A percentile compares a stretch with the other conserved stretches of the same genome.
phyloP scores from a whole-genome alignment of 2,329 filamentous ascomycete genomes.

The Talaromyces sp. region DNA sequence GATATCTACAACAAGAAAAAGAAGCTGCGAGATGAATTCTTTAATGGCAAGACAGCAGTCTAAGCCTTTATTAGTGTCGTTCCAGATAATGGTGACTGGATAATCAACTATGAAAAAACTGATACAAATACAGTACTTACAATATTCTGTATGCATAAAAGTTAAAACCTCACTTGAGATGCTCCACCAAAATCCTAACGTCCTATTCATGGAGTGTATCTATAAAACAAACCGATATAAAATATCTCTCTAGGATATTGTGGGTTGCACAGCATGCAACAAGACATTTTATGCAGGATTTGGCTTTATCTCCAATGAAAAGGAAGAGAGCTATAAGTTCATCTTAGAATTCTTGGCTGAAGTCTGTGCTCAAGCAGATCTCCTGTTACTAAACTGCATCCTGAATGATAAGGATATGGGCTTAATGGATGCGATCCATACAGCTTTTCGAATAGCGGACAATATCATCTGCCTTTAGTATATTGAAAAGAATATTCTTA shows the following conservation, averaged over 20 bases:
- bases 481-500: neutral
- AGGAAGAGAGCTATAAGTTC: neutral
- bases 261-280: neutral
- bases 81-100: neutral
- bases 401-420: neutral
- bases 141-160: neutral
- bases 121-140: neutral
- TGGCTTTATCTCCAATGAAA: neutral
- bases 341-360: neutral
- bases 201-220: neutral
- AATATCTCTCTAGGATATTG: neutral
- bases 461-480: neutral
- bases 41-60: neutral
- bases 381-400: neutral
- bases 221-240: conserved; percentile 4
- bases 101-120: neutral
- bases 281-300: neutral
- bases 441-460: neutral
- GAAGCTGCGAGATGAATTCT: conserved; percentile 3
- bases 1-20: neutral
- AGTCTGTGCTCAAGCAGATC: neutral
- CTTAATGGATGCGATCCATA: neutral
- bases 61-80: neutral
- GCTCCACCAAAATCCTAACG: neutral
- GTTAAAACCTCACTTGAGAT: neutral